Percentiles rank a stretch among this genome's conserved stretches.
Conservation (phyloP, 768 basidiomycete species). For the Phlebiopsis flavidoalba region DNA sequence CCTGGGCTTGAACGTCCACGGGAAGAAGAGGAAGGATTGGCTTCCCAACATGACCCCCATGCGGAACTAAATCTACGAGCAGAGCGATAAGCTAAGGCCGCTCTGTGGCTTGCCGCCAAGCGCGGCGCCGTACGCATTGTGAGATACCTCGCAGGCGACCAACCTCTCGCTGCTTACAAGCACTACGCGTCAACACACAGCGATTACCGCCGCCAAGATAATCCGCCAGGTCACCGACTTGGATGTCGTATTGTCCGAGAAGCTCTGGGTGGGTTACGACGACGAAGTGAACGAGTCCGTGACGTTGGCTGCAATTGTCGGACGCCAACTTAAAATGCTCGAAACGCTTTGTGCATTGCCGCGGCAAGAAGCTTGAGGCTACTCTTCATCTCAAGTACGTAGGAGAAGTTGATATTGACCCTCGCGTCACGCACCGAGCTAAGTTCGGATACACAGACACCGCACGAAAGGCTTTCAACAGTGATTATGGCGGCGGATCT, state of each 20-base stretch:
- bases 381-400: conserved; percentile 39
- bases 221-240: conserved; percentile 35
- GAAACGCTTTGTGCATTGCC: conserved; percentile 41
- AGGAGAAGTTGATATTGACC: no score
- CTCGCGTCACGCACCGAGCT: no score
- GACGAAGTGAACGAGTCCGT: conserved; percentile 48
- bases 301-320: conserved; percentile 39
- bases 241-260: conserved; percentile 37
- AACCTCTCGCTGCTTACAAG: conserved; percentile 45
- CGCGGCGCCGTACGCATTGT: conserved; percentile 30
- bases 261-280: conserved; percentile 46
- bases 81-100: conserved; percentile 1
- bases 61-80: not conserved
- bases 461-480: conserved; percentile 32
- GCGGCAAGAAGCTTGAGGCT: conserved; percentile 35
- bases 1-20: conserved; percentile 57
- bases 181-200: conserved; percentile 40
- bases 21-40: conserved; percentile 57
- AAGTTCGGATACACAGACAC: not conserved
- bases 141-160: conserved; percentile 42
- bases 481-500: conserved; percentile 40
- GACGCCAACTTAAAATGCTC: conserved; percentile 32
- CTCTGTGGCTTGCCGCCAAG: conserved; percentile 42
- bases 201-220: conserved; percentile 37
- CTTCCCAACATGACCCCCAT: conserved; percentile 24